Evolutionary conservation across 176 grass and related monocot species (phyloP).

Genomic region (Juncus effusus): DNA sequence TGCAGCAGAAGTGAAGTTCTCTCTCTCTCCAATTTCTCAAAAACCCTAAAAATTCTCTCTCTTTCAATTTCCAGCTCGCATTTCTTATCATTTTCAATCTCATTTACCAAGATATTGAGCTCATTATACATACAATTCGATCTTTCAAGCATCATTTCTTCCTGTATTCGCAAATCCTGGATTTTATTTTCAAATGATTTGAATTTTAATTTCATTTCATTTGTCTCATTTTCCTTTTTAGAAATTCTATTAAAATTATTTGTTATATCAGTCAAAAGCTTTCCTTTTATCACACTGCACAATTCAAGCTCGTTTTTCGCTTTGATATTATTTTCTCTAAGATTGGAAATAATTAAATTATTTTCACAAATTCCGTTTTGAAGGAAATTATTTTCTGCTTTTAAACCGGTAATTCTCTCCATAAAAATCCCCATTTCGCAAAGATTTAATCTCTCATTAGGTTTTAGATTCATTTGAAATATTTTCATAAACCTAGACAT

Average conservation of each 20-base stretch:
- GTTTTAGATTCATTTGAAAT: no score
- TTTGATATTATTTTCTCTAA: constrained; percentile 69
- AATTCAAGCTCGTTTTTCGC: constrained; percentile 74
- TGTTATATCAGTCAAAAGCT: constrained; percentile 81
- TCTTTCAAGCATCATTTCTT: constrained; percentile 78
- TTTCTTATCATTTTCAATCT: constrained; percentile 65
- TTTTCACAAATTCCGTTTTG: constrained; percentile 57
- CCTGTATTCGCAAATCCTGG: constrained; percentile 67
- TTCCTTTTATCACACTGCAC: constrained; percentile 84
- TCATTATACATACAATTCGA: constrained; percentile 72
- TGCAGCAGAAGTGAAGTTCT: no score
- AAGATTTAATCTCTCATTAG: constrained; percentile 28
- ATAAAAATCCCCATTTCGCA: constrained; percentile 91
- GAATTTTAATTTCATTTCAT: constrained; percentile 51
- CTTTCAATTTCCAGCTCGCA: constrained; percentile 41
- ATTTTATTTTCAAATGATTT: constrained; percentile 77
- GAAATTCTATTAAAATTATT: constrained; percentile 70
- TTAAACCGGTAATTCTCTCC: constrained; percentile 78
- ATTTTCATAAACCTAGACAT: no score
- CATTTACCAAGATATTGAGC: constrained; percentile 51
- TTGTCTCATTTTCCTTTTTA: constrained; percentile 82
- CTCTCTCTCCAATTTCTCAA: constrained; percentile 43
- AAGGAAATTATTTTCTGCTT: constrained; percentile 84
- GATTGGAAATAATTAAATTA: constrained; percentile 70
- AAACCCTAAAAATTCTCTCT: constrained; percentile 29